phyloP scores from a whole-genome alignment of 2,329 filamentous ascomycete species.

The Cytospora piceicola region DNA sequence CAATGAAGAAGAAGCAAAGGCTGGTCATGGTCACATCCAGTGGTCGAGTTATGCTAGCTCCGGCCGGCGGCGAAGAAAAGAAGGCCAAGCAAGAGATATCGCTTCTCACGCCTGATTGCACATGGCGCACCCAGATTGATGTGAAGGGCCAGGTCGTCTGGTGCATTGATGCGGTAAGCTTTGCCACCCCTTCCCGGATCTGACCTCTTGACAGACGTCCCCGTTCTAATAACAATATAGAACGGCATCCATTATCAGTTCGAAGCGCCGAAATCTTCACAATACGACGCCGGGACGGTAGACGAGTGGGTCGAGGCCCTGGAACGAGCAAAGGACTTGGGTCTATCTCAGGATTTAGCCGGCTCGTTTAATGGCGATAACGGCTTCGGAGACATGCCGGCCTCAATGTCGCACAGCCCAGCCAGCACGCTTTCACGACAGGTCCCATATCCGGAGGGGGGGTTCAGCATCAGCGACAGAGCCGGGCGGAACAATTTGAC shows the following conservation, averaged over 20 bases:
- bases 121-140: conserved; percentile 80
- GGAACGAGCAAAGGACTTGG: conserved; percentile 84
- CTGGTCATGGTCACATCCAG: conserved; percentile 95
- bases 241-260: conserved; percentile 89
- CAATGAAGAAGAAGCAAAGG: conserved; percentile 88
- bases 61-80: conserved; percentile 93
- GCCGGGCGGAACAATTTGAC: conserved; percentile 60
- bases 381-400: conserved; percentile 69
- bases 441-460: conserved; percentile 55
- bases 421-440: conserved; percentile 70
- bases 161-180: conserved; percentile 90
- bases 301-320: conserved; percentile 93
- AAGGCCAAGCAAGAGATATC: conserved; percentile 91
- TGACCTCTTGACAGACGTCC: neutral
- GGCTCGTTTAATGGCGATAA: conserved; percentile 70
- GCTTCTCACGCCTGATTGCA: conserved; percentile 73
- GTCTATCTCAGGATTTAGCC: conserved; percentile 70
- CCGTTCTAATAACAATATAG: conserved; percentile 48
- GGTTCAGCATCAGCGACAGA: conserved; percentile 53
- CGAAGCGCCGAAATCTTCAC: conserved; percentile 83
- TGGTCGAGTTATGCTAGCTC: conserved; percentile 85
- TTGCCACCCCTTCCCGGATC: neutral
- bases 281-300: conserved; percentile 66
- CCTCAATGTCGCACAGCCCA: conserved; percentile 71
- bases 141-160: conserved; percentile 86